Evolutionary conservation across 1,284 basidiomycete species (phyloP).

Genomic region (Meira nashicola): DNA sequence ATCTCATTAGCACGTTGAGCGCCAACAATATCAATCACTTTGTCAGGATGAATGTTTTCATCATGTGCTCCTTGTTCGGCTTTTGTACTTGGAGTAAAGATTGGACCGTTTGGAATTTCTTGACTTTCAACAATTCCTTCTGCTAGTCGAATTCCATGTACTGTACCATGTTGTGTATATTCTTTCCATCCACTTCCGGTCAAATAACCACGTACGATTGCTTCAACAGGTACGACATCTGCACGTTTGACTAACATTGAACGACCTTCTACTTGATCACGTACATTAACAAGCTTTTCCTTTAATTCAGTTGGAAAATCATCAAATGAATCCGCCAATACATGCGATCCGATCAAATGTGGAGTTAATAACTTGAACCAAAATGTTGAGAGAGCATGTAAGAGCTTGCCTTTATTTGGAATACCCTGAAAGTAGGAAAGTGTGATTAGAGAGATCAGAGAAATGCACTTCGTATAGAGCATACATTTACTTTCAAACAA

Average conservation of each 20-base stretch:
- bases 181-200: constrained; percentile 96
- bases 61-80: constrained; percentile 91
- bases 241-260: constrained; percentile 89
- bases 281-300: constrained; percentile 23
- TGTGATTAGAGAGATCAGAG: background rate
- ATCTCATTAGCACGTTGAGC: constrained; percentile 63
- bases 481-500: background rate
- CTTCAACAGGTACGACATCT: constrained; percentile 87
- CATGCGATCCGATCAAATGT: constrained; percentile 41
- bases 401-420: constrained; percentile 82
- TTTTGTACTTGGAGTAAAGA: constrained; percentile 97
- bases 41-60: constrained; percentile 91
- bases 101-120: constrained; percentile 59
- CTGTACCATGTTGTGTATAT: constrained; percentile 80
- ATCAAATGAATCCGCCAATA: constrained; percentile 38
- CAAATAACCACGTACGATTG: constrained; percentile 92
- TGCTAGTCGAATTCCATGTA: constrained; percentile 78
- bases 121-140: constrained; percentile 77
- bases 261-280: constrained; percentile 68
- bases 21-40: constrained; percentile 55
- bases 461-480: background rate
- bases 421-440: constrained; percentile 63
- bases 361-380: constrained; percentile 75
- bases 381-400: constrained; percentile 85
- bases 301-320: constrained; percentile 36